A percentile compares a stretch with the other conserved stretches of the same genome.
These are phyloP conservation scores for Fusarium buharicum DNA, from an alignment of 2,329 filamentous ascomycete species.

Conservation along the genomic window DNA sequence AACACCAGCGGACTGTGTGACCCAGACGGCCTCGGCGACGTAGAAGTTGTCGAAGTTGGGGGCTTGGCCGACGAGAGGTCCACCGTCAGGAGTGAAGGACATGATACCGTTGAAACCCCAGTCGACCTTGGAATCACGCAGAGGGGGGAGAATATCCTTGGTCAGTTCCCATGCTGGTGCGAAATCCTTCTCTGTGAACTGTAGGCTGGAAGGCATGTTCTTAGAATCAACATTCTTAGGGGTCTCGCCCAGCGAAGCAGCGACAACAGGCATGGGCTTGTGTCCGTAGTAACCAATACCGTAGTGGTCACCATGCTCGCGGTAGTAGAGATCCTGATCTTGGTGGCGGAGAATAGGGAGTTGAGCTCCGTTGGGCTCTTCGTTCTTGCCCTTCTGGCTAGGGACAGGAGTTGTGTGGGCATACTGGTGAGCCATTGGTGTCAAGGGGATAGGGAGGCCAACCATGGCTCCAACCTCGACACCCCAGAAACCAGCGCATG, in stretches of 20 bases:
- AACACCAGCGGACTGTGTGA: constrained; percentile 72
- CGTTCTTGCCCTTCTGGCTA: constrained; percentile 51
- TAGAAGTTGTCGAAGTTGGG: constrained; percentile 70
- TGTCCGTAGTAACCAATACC: constrained; percentile 74
- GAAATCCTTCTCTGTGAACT: constrained; percentile 70
- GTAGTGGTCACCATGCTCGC: constrained; percentile 70
- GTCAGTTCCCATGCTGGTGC: constrained; percentile 68
- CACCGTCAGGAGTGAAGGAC: constrained; percentile 73
- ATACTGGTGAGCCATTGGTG: constrained; percentile 72
- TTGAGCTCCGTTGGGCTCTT: constrained; percentile 58
- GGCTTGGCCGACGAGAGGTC: constrained; percentile 67
- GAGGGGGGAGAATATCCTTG: constrained; percentile 62
- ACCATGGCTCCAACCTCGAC: constrained; percentile 72
- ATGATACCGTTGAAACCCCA: constrained; percentile 74
- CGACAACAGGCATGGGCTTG: constrained; percentile 68
- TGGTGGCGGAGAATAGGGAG: constrained; percentile 71
- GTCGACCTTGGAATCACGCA: constrained; percentile 61
- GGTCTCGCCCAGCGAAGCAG: constrained; percentile 63
- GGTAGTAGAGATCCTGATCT: constrained; percentile 72
- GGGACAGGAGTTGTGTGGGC: constrained; percentile 68
- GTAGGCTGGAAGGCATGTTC: constrained; percentile 71
- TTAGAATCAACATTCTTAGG: constrained; percentile 64
- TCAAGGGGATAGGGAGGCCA: constrained; percentile 65
- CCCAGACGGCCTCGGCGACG: constrained; percentile 74
- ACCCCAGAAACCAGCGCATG: constrained; percentile 73